Percentiles rank a stretch among this genome's conserved stretches.
Conservation (phyloP, 2,329 filamentous ascomycete genomes). For the Penicillium sp. region DNA sequence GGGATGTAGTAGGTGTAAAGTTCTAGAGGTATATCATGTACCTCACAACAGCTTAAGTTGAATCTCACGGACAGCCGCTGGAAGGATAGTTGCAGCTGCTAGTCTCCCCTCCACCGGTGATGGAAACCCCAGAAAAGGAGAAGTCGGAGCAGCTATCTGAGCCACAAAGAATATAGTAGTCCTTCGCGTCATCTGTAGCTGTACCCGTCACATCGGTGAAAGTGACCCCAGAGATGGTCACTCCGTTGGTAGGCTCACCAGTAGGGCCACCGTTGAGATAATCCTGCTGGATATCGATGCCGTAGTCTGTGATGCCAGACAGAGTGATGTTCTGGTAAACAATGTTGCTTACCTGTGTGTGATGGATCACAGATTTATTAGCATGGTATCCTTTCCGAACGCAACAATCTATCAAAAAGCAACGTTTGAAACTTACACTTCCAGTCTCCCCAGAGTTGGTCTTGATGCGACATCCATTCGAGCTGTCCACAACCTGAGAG, state of each 20-base stretch:
- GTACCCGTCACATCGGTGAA: slow-evolving; percentile 45
- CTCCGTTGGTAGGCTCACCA: slow-evolving; percentile 44
- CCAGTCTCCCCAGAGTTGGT: slow-evolving; percentile 46
- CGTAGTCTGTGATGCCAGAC: slow-evolving; percentile 51
- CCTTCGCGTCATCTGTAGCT: slow-evolving; percentile 31
- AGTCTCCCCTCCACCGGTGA: slow-evolving; percentile 38
- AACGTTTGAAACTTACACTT: slow-evolving; percentile 14
- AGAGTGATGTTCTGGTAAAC: slow-evolving; percentile 54
- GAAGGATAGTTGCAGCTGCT: slow-evolving; percentile 32
- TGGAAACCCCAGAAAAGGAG: slow-evolving; percentile 39
- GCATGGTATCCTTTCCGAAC: neutral
- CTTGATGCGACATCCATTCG: slow-evolving; percentile 47
- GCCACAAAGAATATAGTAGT: slow-evolving; percentile 48
- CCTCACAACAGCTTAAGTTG: neutral
- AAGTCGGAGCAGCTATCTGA: slow-evolving; percentile 44
- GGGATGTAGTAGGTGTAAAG: no score
- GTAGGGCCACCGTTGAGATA: slow-evolving; percentile 54
- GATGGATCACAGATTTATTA: neutral
- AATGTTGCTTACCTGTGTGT: slow-evolving; percentile 41
- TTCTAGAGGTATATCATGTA: no score
- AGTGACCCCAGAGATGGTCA: slow-evolving; percentile 39
- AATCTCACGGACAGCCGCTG: slow-evolving; percentile 15
- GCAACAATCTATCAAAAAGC: neutral
- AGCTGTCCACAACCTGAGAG: slow-evolving; percentile 52
- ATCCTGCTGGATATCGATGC: slow-evolving; percentile 59